Evolutionary conservation across 148 eudicot genomes (phyloP), one percentile per base, ranked within the genome.

Genomic region (Pouteria glomerata): DNA sequence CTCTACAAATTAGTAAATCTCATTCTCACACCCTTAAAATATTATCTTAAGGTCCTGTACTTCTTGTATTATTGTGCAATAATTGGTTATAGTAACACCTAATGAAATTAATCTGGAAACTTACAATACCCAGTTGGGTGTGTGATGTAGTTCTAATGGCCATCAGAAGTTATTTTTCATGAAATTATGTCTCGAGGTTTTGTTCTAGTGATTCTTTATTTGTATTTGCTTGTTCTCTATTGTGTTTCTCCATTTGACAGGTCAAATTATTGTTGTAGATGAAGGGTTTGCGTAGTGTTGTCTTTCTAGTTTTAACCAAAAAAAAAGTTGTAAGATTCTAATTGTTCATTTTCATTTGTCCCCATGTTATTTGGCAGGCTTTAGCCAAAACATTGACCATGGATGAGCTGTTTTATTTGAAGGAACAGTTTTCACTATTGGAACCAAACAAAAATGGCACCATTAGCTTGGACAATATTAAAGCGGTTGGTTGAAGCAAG

Each of bases 391-490:
- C 99, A 48, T 75, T 96, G 82, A 90, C 97, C 1, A 94, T 85
- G 18, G 93, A 92, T 62, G 94, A 92, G 80, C 84, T 90, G 19
- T 79, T 73, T 78, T 92, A 92, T 82, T 69, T 90, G 74, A 88
- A 90, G 81, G 96, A 90, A 79, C 99, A 96, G 70, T 90, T 84
- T 83, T 77, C 88, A 21, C 82, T 88, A 29, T 70, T 92, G 75
- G 92, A 88, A 80, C 99, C 99, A 30, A 83, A 79, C 86, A 88
- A 86, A 78, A 90, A 81, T 69, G 97, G 94, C 68, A 77, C 93
- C 51, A 92, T 96, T 73, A 82, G 85, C 82, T 81, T 92, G 82
- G 96, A 96, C 60, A 92, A 86, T 72, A 87, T 96, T 63, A 96
- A 83, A 90, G 85, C 72, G 96, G 99, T 96, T 55, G 57, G 79